Conservation (phyloP, 176 grass and related monocot species). For the Leersia perrieri region DNA sequence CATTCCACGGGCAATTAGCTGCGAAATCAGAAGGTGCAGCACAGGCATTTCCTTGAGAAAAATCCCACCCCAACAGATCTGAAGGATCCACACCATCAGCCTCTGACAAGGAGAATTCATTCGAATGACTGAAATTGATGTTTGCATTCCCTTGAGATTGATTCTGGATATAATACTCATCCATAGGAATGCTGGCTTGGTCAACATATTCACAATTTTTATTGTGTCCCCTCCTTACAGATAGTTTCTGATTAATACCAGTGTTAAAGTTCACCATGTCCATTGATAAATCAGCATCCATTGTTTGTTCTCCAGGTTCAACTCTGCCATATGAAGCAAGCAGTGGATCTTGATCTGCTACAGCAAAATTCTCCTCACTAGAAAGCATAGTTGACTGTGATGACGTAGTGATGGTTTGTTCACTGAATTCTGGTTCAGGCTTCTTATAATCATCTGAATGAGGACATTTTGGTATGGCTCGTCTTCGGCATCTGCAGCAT, state of each 20-base stretch:
- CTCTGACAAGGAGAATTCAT: constrained; percentile 43
- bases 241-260: constrained; percentile 66
- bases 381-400: constrained; percentile 45
- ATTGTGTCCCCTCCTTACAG: constrained; percentile 71
- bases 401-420: constrained; percentile 50
- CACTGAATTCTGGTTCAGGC: constrained; percentile 60
- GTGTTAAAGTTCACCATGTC: constrained; percentile 23
- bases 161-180: constrained; percentile 33
- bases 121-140: constrained; percentile 32
- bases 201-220: constrained; percentile 48
- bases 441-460: constrained; percentile 54
- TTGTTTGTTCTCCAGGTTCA: constrained; percentile 33
- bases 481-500: constrained; percentile 86
- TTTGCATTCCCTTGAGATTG: constrained; percentile 35
- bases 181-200: constrained; percentile 13
- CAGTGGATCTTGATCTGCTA: constrained; percentile 44
- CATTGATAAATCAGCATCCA: constrained; percentile 41
- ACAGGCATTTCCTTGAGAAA: constrained; percentile 48
- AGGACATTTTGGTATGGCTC: constrained; percentile 79
- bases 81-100: constrained; percentile 44
- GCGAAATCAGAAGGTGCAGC: constrained; percentile 21
- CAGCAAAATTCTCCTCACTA: constrained; percentile 35
- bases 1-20: constrained; percentile 39
- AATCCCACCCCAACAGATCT: constrained; percentile 51
- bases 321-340: constrained; percentile 60